Evolutionary conservation across 257 asterid genomes (phyloP), one percentile per base, ranked within the genome.

Genomic region (Lavandula angustifolia): DNA sequence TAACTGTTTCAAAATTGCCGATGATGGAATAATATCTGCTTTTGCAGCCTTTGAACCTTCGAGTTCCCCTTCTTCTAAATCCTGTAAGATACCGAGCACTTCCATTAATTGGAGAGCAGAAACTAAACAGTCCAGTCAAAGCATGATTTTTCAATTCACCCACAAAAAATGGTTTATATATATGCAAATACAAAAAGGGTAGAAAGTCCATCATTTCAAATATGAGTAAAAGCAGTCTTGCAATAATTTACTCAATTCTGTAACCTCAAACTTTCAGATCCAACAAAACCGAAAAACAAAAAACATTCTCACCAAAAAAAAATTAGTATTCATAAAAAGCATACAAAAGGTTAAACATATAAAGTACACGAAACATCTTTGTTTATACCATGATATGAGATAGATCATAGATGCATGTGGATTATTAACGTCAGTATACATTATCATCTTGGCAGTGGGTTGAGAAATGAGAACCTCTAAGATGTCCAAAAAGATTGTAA

Each of bases 1-100:
- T 81, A 94, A 73, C 78, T 90, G 99, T 71, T 85, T 94, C 77
- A 94, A 43, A 66, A 83, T 77, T 68, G 79, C 78, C 31, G 91
- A 70, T 41, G 96, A 72, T 58, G 97, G 89, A 76, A 90, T 84
- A 57, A 84, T 70, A 74, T 84, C 88, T 57, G 74, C 64, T 46
- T 79, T 82, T 44, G 67, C 42, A 64, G 68, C 60, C 69, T 78
- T 81, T 51, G 83, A 80, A 70, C 79, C 83, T 70, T 84, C 94
- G 27, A 32, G 44, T 47, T 57, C 74, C 78, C 78, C 79, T 32
- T 54, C 75, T 68, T 82, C 85, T 66, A 85, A 73, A 58, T 71
- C 90, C 97, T 92, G 82, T 54, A 84, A 72, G 68, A 64, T 60
- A 63, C 64, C 60, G 73, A 61, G 58, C 34, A 43, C 62, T 60